phyloP scores from a whole-genome alignment of 805 yeast genomes.

The Peterozyma toletana region DNA sequence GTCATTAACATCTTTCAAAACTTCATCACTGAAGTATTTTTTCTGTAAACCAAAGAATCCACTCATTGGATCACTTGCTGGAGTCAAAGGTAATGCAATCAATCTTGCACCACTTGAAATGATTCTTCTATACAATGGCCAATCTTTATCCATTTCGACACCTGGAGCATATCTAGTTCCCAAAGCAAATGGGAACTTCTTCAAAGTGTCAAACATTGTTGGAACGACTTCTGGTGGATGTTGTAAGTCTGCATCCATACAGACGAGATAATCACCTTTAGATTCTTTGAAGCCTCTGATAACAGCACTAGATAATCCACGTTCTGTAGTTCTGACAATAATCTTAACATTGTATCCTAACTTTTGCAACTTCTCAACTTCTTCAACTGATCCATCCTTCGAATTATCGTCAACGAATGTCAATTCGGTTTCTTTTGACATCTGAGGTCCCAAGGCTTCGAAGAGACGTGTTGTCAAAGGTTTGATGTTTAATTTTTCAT shows the following conservation, averaged over 20 bases:
- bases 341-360: constrained; percentile 41
- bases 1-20: constrained; percentile 34
- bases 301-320: constrained; percentile 45
- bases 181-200: constrained; percentile 34
- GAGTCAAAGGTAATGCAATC: constrained; percentile 40
- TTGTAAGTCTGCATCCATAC: constrained; percentile 49
- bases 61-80: constrained; percentile 48
- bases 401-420: constrained; percentile 47
- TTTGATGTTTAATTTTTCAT: constrained; percentile 39
- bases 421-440: constrained; percentile 34
- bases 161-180: constrained; percentile 51
- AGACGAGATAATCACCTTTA: constrained; percentile 37
- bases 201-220: constrained; percentile 30
- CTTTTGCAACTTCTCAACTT: constrained; percentile 33
- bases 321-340: constrained; percentile 42
- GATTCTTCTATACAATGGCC: constrained; percentile 44
- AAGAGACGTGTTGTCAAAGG: constrained; percentile 41
- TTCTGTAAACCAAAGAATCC: constrained; percentile 46
- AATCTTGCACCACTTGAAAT: constrained; percentile 42
- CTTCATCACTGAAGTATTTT: constrained; percentile 30
- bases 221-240: constrained; percentile 49
- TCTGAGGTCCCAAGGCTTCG: constrained; percentile 37
- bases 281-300: constrained; percentile 39
- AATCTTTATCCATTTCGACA: constrained; percentile 45
- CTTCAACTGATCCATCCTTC: constrained; percentile 45